phyloP scores from a whole-genome alignment of 495 filamentous ascomycete species.

The Aspergillus nanangensis region DNA sequence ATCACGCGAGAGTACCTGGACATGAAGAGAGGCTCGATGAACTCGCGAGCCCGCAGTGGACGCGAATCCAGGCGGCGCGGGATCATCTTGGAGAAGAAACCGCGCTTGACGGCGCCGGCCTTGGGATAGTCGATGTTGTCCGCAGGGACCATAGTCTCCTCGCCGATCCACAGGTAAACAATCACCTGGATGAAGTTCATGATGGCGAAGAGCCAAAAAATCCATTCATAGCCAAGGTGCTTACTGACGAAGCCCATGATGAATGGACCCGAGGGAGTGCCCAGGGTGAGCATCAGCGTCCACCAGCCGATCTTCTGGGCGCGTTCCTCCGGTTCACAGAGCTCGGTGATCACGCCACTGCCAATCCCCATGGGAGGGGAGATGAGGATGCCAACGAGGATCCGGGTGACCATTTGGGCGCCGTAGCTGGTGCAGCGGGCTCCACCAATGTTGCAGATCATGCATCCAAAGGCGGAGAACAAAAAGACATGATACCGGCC shows the following conservation, averaged over 20 bases:
- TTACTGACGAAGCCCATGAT: constrained; percentile 31
- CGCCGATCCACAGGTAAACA: constrained; percentile 19
- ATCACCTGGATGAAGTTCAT: constrained; percentile 26
- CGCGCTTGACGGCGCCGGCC: background rate
- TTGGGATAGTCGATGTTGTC: background rate
- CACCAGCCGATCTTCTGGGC: constrained; percentile 30
- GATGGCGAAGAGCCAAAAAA: constrained; percentile 34
- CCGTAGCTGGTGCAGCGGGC: constrained; percentile 26
- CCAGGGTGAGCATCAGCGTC: constrained; percentile 28
- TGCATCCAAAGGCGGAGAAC: constrained; percentile 25
- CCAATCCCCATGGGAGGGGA: constrained; percentile 31
- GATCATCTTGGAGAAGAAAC: constrained; percentile 13
- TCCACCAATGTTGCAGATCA: constrained; percentile 32
- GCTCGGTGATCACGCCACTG: constrained; percentile 26
- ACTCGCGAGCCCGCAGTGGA: constrained; percentile 9
- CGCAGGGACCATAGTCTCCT: constrained; percentile 23
- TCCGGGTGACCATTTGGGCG: constrained; percentile 23
- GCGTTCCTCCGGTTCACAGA: constrained; percentile 22
- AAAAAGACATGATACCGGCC: constrained; percentile 27
- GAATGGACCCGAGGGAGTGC: constrained; percentile 26
- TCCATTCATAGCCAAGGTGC: constrained; percentile 27
- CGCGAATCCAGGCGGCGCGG: constrained; percentile 17
- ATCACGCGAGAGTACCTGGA: constrained; percentile 16
- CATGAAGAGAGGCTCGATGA: constrained; percentile 20
- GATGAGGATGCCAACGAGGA: constrained; percentile 26